phyloP scores from a whole-genome alignment of 768 basidiomycete species.

The Phlebiopsis gigantea region DNA sequence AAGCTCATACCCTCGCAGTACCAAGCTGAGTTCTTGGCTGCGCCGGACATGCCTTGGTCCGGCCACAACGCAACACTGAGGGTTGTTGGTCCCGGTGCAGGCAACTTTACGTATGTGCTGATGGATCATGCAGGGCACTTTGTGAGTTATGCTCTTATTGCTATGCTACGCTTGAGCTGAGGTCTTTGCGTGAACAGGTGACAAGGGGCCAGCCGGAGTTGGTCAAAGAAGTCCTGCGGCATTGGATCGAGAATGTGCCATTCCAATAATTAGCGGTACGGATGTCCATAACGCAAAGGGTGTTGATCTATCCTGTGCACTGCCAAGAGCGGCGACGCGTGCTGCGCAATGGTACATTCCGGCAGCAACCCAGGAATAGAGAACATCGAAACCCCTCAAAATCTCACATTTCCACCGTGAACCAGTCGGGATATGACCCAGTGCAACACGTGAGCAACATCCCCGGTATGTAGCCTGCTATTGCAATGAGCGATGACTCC shows the following conservation, averaged over 20 bases:
- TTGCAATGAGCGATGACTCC: too few species aligned
- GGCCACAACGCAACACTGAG: slow-evolving; percentile 18
- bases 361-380: too few species aligned
- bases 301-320: too few species aligned
- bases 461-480: too few species aligned
- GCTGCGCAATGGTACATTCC: too few species aligned
- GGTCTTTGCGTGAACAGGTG: background rate
- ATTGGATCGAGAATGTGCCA: slow-evolving; percentile 19
- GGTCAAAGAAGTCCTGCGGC: slow-evolving; percentile 18
- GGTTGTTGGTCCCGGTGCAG: slow-evolving; percentile 24
- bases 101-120: slow-evolving; percentile 27
- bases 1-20: slow-evolving; percentile 3
- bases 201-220: slow-evolving; percentile 19
- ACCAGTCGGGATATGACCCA: too few species aligned
- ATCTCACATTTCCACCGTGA: too few species aligned
- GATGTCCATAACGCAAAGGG: too few species aligned
- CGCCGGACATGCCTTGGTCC: background rate
- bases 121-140: slow-evolving; percentile 28
- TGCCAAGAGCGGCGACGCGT: too few species aligned
- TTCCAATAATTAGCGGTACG: too few species aligned
- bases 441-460: too few species aligned
- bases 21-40: background rate
- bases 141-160: slow-evolving; percentile 11
- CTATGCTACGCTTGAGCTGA: background rate
- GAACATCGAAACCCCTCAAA: too few species aligned